Conservation (phyloP, 2,329 filamentous ascomycete genomes). For the Cyanodermella asteris region DNA sequence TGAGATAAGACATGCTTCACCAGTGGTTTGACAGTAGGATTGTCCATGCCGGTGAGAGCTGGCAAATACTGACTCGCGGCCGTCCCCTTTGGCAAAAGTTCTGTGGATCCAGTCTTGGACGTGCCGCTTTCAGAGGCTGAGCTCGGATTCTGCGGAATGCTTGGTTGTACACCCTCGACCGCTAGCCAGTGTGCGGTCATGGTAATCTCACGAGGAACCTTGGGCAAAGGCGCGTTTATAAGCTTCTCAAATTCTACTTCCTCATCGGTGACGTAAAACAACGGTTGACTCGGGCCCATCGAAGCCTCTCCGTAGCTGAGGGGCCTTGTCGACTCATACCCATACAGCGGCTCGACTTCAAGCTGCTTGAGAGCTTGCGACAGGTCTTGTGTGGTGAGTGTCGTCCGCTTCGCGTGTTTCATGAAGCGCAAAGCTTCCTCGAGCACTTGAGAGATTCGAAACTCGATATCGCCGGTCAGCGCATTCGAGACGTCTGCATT, state of each 20-base stretch:
- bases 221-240: constrained; percentile 87
- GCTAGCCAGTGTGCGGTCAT: constrained; percentile 77
- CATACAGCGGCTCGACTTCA: constrained; percentile 86
- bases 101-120: constrained; percentile 60
- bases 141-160: constrained; percentile 89
- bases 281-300: constrained; percentile 73
- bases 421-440: constrained; percentile 91
- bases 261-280: constrained; percentile 96
- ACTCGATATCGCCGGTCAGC: constrained; percentile 85
- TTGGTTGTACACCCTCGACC: constrained; percentile 89
- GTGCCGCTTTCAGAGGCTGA: no score
- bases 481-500: constrained; percentile 72
- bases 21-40: constrained; percentile 61
- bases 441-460: constrained; percentile 77
- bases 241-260: constrained; percentile 98
- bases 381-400: constrained; percentile 73
- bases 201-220: constrained; percentile 77
- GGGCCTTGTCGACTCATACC: constrained; percentile 80
- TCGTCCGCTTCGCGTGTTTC: constrained; percentile 71
- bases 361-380: constrained; percentile 66
- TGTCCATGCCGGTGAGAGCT: constrained; percentile 64
- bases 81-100: constrained; percentile 73
- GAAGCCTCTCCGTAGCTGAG: constrained; percentile 85
- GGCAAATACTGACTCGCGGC: constrained; percentile 71
- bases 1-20: constrained; percentile 94